Conservation (phyloP, 1,139 yeast genomes). For the Taphrina communis region DNA sequence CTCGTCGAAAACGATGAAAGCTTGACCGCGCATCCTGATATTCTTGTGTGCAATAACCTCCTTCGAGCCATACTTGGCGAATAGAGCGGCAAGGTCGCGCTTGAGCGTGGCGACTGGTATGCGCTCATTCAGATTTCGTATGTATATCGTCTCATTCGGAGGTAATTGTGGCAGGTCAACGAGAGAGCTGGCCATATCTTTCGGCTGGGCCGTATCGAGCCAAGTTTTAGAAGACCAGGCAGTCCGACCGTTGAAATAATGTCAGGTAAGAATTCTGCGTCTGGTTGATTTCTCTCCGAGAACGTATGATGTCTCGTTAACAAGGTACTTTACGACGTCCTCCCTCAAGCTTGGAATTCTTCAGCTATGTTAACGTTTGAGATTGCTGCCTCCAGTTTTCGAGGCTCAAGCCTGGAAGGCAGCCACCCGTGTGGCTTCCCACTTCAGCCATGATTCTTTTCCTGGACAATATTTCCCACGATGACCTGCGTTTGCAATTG, state of each 20-base stretch:
- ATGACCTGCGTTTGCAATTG: too few relatives aligned
- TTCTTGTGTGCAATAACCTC: conserved; percentile 66
- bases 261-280: too few relatives aligned
- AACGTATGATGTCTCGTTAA: too few relatives aligned
- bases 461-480: not conserved
- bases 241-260: too few relatives aligned
- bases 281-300: too few relatives aligned
- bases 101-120: conserved; percentile 63
- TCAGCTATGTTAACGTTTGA: too few relatives aligned
- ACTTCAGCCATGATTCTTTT: not conserved
- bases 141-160: conserved; percentile 54
- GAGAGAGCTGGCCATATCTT: conserved; percentile 7
- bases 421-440: conserved; percentile 1
- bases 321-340: too few relatives aligned
- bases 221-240: too few relatives aligned
- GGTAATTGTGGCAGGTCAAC: conserved; percentile 16
- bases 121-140: conserved; percentile 75
- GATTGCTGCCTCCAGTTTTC: too few relatives aligned
- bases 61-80: conserved; percentile 60
- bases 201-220: not conserved
- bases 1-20: conserved; percentile 70
- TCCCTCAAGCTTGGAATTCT: too few relatives aligned
- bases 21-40: conserved; percentile 78
- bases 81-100: conserved; percentile 55
- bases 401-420: not conserved